Evolutionary conservation across 1,284 basidiomycete species (phyloP).

Genomic region (Leucocoprinus gongylophorus): DNA sequence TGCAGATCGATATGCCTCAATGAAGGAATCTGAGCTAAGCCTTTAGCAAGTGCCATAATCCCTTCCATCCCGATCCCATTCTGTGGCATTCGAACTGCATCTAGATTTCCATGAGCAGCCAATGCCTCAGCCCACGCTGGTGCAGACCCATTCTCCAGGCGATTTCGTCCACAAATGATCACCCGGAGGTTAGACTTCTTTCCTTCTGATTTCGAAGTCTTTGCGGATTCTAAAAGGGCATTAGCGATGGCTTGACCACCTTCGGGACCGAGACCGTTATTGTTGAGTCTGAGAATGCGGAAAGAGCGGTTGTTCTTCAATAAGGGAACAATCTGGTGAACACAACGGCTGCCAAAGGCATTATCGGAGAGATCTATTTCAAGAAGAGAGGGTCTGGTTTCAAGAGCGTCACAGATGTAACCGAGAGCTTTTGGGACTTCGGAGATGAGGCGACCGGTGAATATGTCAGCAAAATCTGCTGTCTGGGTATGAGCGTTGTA

Average conservation of each 20-base stretch:
- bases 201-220: conserved; percentile 59
- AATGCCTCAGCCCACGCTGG: conserved; percentile 84
- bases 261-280: conserved; percentile 94
- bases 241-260: conserved; percentile 85
- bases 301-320: conserved; percentile 75
- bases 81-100: conserved; percentile 90
- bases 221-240: conserved; percentile 77
- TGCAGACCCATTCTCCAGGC: conserved; percentile 90
- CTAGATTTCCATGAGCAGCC: conserved; percentile 73
- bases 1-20: conserved; percentile 86
- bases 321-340: conserved; percentile 91
- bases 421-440: conserved; percentile 92
- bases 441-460: conserved; percentile 92
- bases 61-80: conserved; percentile 97
- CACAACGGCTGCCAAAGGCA: conserved; percentile 93
- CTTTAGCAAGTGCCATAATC: conserved; percentile 74
- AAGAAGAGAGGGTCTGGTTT: conserved; percentile 71
- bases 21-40: conserved; percentile 62
- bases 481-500: conserved; percentile 42
- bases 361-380: conserved; percentile 95
- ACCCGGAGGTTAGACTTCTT: conserved; percentile 67
- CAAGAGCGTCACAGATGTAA: conserved; percentile 84
- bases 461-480: conserved; percentile 96
- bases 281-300: conserved; percentile 86
- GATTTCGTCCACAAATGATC: conserved; percentile 91